A percentile compares a stretch with the other conserved stretches of the same genome.
Conservation (phyloP, 2,329 filamentous ascomycete species). For the Aureobasidium sp. region DNA sequence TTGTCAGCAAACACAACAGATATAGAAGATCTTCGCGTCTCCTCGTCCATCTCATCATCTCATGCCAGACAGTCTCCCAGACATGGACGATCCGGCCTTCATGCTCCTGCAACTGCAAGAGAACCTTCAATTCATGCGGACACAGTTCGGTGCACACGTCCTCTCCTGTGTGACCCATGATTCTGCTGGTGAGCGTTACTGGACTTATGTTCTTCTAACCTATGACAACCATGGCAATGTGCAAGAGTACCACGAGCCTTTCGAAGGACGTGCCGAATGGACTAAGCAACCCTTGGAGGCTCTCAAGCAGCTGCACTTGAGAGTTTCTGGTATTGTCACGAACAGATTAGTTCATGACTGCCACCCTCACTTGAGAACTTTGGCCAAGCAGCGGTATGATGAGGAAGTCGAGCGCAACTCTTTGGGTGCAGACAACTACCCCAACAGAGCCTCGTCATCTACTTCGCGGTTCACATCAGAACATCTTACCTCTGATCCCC, state of each 20-base stretch:
- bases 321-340: neutral
- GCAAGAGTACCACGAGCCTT: neutral
- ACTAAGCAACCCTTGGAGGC: neutral
- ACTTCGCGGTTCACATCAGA: neutral
- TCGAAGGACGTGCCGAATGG: neutral
- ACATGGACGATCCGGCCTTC: conserved; percentile 3
- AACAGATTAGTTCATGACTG: neutral
- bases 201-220: neutral
- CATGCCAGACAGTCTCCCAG: neutral
- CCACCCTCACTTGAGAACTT: neutral
- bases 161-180: neutral
- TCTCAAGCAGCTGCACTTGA: neutral
- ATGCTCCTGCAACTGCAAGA: conserved; percentile 1
- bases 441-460: neutral
- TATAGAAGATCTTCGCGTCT: neutral
- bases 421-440: neutral
- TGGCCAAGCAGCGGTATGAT: neutral
- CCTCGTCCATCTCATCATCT: neutral
- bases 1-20: neutral
- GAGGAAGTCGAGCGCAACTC: neutral
- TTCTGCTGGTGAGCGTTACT: neutral
- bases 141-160: neutral
- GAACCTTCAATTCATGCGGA: neutral
- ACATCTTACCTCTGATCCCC: neutral
- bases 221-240: conserved; percentile 4